Base-by-base conservation (phyloP, 129 eudicot species). In the Cynara cardunculus region DNA sequence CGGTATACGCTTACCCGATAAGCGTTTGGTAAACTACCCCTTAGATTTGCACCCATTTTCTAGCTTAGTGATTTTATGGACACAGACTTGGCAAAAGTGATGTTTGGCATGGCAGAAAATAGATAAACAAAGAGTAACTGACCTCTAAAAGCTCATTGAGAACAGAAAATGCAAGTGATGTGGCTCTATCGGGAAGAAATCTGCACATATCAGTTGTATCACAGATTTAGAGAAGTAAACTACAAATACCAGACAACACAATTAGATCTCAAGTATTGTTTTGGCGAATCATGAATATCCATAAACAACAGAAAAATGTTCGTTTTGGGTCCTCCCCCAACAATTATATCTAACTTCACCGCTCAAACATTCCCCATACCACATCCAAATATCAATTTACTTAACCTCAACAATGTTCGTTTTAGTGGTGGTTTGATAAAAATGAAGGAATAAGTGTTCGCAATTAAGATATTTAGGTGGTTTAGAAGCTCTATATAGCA, bases 71-170 rank as follows among this genome's bases (percentile, higher is more conserved):
- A 39, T 39, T 39, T 8, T 8, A 0, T 39, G 46, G 46, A 39
- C 9, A 37, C 44, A 39, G 46, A 39, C 46, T 39, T 39, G 14
- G 46, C 13, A 39, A 39, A 39, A 41, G 18, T 11, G 53, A 41
- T 41, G 53, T 21, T 56, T 19, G 0, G 32, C 74, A 73, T 41
- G 13, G 34, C 32, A 22, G 7, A 7, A 27, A 66, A 21, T 8
- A 10, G 74, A 66, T 81, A 8, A 26, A 64, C 18, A 68, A 35
- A 24, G 28, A 77, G 34, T 27, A 35, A 85, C 91, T 74, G 14
- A 94, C 98, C 97, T 94, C 84, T 64, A 90, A 85, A 84, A 94
- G 97, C 84, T 92, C 94, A 81, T 73, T 80, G 80, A 94, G 89
- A 37, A 94, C 84, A 25, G 91, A 84, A 82, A 91, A 91, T 7